Percentiles rank a stretch among this genome's conserved stretches.
phyloP scores from a whole-genome alignment of 208 protist genomes.

The Lotmaria passim region DNA sequence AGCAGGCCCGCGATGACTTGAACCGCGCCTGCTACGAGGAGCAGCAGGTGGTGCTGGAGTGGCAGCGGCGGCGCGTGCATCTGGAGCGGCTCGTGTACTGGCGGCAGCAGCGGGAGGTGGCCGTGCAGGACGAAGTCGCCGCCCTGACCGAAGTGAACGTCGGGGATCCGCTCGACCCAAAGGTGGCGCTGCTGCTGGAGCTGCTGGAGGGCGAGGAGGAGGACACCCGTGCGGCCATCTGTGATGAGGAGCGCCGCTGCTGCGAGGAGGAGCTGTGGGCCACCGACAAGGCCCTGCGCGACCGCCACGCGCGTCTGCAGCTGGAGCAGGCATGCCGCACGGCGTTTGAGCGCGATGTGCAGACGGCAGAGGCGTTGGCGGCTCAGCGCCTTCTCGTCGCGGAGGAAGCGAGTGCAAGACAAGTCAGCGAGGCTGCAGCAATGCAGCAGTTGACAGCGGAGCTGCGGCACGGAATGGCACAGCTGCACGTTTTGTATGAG shows the following conservation, averaged over 20 bases:
- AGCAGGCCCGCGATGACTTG: constrained; percentile 41
- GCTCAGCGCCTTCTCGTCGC: background rate
- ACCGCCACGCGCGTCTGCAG: background rate
- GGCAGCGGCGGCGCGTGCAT: constrained; percentile 77
- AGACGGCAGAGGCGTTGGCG: constrained; percentile 13
- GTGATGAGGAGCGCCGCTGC: constrained; percentile 22
- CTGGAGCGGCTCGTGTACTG: constrained; percentile 82
- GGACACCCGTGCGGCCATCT: constrained; percentile 22
- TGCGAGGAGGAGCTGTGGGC: constrained; percentile 3
- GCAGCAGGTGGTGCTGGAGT: constrained; percentile 46
- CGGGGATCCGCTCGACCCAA: constrained; percentile 19
- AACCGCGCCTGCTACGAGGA: constrained; percentile 44
- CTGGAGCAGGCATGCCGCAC: constrained; percentile 2
- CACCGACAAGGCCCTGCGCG: background rate
- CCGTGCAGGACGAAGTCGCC: constrained; percentile 38
- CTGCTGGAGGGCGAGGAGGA: constrained; percentile 46
- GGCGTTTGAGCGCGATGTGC: constrained; percentile 3
- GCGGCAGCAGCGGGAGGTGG: constrained; percentile 48
- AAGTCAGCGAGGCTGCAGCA: background rate
- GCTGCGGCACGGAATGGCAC: background rate
- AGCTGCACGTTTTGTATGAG: constrained; percentile 23
- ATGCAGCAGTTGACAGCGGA: background rate
- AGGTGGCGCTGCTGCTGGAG: constrained; percentile 29
- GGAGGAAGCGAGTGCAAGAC: constrained; percentile 6
- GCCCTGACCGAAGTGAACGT: constrained; percentile 30